These are phyloP conservation scores for Clathrospora elynae DNA, from an alignment of 2,329 filamentous ascomycete species.

Conservation along the genomic window DNA sequence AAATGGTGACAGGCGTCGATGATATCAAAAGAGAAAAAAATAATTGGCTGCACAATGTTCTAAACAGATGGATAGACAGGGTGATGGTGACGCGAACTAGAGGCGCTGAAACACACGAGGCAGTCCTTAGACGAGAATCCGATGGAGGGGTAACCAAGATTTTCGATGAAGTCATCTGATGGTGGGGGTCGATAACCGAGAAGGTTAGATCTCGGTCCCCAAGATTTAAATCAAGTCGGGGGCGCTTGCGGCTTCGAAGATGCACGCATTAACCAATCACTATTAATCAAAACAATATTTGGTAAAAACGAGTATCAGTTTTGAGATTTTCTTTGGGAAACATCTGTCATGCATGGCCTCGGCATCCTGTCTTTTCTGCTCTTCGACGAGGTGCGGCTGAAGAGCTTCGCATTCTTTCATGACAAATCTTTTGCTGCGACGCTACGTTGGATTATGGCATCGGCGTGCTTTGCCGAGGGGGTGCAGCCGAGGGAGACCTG, in stretches of 20 bases:
- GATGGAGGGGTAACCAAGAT: constrained; percentile 17
- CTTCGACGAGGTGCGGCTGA: too few relatives aligned
- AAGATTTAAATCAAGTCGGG: constrained; percentile 8
- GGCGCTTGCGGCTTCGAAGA: constrained; percentile 6
- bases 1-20: constrained; percentile 23
- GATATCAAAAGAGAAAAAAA: constrained; percentile 1
- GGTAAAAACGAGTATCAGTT: constrained; percentile 5
- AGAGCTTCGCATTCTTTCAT: too few relatives aligned
- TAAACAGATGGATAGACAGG: constrained; percentile 2
- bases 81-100: constrained; percentile 3
- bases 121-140: constrained; percentile 10
- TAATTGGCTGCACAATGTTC: constrained; percentile 1
- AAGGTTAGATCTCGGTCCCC: constrained; percentile 17
- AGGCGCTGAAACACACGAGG: constrained; percentile 11
- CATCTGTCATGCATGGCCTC: constrained; percentile 18
- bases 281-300: constrained; percentile 15
- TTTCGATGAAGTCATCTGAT: constrained; percentile 23
- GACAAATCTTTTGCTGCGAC: too few relatives aligned
- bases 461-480: too few relatives aligned
- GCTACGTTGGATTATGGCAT: too few relatives aligned
- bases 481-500: too few relatives aligned
- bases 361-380: too few relatives aligned
- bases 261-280: constrained; percentile 22
- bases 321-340: background rate
- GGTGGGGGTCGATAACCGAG: constrained; percentile 17